phyloP scores from a whole-genome alignment of 2,329 filamentous ascomycete genomes.

The Xylariaceae sp. region DNA sequence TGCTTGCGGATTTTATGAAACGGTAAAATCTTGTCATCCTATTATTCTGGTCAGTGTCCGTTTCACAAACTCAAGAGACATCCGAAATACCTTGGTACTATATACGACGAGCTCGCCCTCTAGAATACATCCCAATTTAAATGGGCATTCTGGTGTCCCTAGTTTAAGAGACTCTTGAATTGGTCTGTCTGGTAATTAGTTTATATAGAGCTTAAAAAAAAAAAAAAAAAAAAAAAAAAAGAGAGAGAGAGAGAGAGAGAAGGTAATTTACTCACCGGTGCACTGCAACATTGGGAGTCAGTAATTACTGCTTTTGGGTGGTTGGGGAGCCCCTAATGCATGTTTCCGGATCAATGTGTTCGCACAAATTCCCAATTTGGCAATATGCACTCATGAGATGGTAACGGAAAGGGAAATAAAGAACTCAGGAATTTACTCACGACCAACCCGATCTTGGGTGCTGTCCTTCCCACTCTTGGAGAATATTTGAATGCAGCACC shows the following conservation, averaged over 20 bases:
- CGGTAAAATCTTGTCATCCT: constrained; percentile 65
- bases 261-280: constrained; percentile 52
- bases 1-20: constrained; percentile 86
- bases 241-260: too few relatives aligned
- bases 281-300: too few relatives aligned
- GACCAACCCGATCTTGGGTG: constrained; percentile 65
- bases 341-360: too few relatives aligned
- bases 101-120: constrained; percentile 85
- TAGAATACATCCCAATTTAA: constrained; percentile 72
- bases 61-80: not conserved
- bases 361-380: too few relatives aligned
- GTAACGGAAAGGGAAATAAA: too few relatives aligned
- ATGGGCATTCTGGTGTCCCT: constrained; percentile 56
- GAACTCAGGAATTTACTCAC: too few relatives aligned
- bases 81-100: constrained; percentile 57
- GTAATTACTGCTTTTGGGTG: too few relatives aligned
- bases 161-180: constrained; percentile 69
- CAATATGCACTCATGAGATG: too few relatives aligned
- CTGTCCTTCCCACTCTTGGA: constrained; percentile 93
- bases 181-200: constrained; percentile 41
- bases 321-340: too few relatives aligned
- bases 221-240: too few relatives aligned
- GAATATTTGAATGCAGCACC: constrained; percentile 72
- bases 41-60: constrained; percentile 20
- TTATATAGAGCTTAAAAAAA: too few relatives aligned